These are phyloP conservation scores for Filobasidium wieringae DNA, from an alignment of 768 basidiomycete genomes.

Conservation along the genomic window DNA sequence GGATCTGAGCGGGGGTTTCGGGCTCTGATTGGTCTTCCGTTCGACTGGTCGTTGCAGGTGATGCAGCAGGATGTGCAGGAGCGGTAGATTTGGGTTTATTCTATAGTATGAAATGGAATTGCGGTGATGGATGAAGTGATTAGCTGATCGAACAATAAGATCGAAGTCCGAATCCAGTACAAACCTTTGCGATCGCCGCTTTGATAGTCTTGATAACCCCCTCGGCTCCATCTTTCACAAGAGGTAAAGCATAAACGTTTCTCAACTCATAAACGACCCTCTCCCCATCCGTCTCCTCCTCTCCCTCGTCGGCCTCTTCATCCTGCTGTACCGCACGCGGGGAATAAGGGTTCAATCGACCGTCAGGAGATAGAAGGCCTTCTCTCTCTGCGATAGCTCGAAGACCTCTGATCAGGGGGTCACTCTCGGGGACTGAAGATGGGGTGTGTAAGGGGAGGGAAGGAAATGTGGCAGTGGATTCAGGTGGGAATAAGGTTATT, in stretches of 20 bases:
- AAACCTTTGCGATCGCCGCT: constrained; percentile 6
- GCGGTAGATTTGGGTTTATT: constrained; percentile 2
- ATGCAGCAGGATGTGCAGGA: neutral
- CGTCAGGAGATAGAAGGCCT: constrained; percentile 13
- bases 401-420: neutral
- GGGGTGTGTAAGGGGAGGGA: constrained; percentile 3
- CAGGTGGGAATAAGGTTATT: constrained; percentile 21
- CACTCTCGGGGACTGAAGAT: neutral
- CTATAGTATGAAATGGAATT: constrained; percentile 2
- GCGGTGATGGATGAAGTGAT: neutral
- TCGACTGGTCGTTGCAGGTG: neutral
- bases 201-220: constrained; percentile 8
- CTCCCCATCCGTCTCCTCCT: neutral
- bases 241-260: constrained; percentile 28
- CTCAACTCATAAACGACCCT: constrained; percentile 20
- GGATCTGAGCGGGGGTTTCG: constrained; percentile 5
- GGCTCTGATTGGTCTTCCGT: neutral
- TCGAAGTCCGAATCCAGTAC: neutral
- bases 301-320: neutral
- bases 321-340: neutral
- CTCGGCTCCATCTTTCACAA: constrained; percentile 13
- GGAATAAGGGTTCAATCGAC: neutral
- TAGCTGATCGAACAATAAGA: neutral
- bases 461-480: constrained; percentile 10
- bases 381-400: constrained; percentile 12